Conservation (phyloP, 2,329 filamentous ascomycete genomes). For the Exophiala alcalophila region DNA sequence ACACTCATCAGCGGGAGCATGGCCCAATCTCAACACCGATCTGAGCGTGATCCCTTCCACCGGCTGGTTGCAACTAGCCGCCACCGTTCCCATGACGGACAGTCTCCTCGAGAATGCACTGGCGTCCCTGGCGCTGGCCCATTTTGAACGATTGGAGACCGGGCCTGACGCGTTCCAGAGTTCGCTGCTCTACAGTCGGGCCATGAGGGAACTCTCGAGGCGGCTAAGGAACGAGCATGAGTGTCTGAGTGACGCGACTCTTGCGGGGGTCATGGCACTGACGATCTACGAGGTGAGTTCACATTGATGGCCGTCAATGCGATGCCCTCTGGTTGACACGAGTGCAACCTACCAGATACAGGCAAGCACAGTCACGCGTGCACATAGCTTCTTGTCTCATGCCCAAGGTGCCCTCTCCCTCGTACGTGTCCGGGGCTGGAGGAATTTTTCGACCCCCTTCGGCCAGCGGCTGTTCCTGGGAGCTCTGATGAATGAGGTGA, state of each 20-base stretch:
- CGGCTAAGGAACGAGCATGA: not conserved
- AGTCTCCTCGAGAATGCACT: constrained; percentile 7
- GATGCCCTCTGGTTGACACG: no score
- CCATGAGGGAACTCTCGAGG: constrained; percentile 5
- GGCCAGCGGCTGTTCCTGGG: constrained; percentile 10
- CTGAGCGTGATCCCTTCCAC: not conserved
- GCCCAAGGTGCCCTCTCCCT: constrained; percentile 5
- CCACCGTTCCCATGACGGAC: not conserved
- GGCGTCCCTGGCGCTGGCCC: constrained; percentile 1
- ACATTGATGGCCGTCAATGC: not conserved
- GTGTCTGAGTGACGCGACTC: constrained; percentile 6
- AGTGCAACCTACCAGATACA: no score
- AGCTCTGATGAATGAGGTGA: constrained; percentile 8
- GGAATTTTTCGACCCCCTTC: constrained; percentile 8
- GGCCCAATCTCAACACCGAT: constrained; percentile 2
- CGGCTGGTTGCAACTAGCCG: constrained; percentile 3
- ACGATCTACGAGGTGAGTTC: constrained; percentile 9
- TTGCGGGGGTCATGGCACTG: constrained; percentile 11
- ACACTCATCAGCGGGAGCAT: not conserved
- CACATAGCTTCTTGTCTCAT: constrained; percentile 7
- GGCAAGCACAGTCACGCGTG: not conserved
- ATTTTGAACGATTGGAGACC: constrained; percentile 1
- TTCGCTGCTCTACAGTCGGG: constrained; percentile 4
- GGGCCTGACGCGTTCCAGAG: not conserved
- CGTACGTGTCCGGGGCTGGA: constrained; percentile 6